Base-by-base conservation (phyloP, 805 yeast species). In the Cyberlindnera lachancei region DNA sequence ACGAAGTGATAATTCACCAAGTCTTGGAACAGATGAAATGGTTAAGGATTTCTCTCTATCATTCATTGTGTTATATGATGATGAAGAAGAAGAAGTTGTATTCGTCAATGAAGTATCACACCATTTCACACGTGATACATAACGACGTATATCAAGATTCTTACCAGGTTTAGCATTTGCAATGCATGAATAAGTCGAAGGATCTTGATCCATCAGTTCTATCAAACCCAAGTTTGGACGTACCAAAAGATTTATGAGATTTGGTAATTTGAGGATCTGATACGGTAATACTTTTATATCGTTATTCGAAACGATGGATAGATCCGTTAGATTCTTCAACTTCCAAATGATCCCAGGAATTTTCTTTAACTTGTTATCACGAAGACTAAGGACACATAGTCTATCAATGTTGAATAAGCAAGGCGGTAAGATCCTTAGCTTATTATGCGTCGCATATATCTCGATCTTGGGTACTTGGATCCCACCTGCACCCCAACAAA, bases 221-320 rank as follows among this genome's bases (percentile, higher is more conserved):
- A 46, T 36, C 7, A 51, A 16, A 16, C 41, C 58, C 7, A 72
- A 70, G 40, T 75, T 75, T 1, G 81, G 81, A 19, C 79, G 68
- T 0, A 78, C 68, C 11, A 70, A 55, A n/a, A 76, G 53, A 2
- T 64, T 62, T 14, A 56, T 52, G 20, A 76, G 46, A 3, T 55
- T 45, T 1, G 63, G 55, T 11, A 76, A 52, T 5, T 63, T 55
- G n/a, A 76, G 50, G 6, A 75, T 66, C 37, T 71, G 71, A 37
- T 63, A 66, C 0, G 83, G 82, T 14, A 75, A 50, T 34, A 59
- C 68, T 31, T 61, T 63, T 23, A 76, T 46, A 34, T 69, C 62
- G 45, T 76, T 76, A 15, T 67, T 58, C n/a, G n/a, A n/a, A 6
- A 70, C 68, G 8, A 75, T 41, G n/a, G 73, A 66, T 25, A 76